phyloP scores from a whole-genome alignment of 192 early-diverging fungal genomes.

The Phlyctochytrium planicorne region DNA sequence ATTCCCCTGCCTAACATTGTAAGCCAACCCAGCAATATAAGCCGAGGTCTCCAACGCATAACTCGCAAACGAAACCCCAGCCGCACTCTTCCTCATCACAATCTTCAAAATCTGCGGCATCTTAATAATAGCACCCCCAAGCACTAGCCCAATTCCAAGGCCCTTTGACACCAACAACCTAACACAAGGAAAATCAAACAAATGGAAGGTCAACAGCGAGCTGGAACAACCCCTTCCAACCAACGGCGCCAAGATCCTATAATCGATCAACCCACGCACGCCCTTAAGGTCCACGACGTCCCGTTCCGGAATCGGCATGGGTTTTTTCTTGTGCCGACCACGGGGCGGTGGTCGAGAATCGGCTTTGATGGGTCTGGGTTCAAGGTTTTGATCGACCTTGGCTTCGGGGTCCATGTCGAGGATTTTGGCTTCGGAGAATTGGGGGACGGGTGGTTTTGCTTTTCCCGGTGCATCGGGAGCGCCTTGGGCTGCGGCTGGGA shows the following conservation, averaged over 20 bases:
- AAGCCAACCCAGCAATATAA: conserved; percentile 76
- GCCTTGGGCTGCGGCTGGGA: too few relatives aligned
- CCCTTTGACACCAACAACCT: conserved; percentile 85
- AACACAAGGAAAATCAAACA: conserved; percentile 71
- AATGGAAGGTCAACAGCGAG: conserved; percentile 71
- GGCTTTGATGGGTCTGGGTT: background rate
- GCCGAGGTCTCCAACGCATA: conserved; percentile 84
- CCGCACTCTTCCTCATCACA: conserved; percentile 60
- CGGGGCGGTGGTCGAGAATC: background rate
- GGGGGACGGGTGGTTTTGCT: too few relatives aligned
- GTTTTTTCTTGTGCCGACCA: background rate
- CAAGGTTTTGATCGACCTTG: background rate
- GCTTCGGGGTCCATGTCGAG: background rate
- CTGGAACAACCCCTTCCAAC: conserved; percentile 79
- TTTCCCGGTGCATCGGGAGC: too few relatives aligned
- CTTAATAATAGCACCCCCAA: conserved; percentile 90
- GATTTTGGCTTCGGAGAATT: too few relatives aligned
- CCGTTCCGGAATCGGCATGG: background rate
- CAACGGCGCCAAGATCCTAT: conserved; percentile 51
- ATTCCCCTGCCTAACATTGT: conserved; percentile 79
- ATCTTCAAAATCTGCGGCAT: conserved; percentile 97
- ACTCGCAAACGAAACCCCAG: conserved; percentile 77
- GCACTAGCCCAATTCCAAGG: conserved; percentile 91
- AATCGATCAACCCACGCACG: background rate
- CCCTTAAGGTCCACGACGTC: background rate